These are phyloP conservation scores for Globisporangium abappressorium DNA, from an alignment of 352 stramenopile genomes.

Conservation along the genomic window DNA sequence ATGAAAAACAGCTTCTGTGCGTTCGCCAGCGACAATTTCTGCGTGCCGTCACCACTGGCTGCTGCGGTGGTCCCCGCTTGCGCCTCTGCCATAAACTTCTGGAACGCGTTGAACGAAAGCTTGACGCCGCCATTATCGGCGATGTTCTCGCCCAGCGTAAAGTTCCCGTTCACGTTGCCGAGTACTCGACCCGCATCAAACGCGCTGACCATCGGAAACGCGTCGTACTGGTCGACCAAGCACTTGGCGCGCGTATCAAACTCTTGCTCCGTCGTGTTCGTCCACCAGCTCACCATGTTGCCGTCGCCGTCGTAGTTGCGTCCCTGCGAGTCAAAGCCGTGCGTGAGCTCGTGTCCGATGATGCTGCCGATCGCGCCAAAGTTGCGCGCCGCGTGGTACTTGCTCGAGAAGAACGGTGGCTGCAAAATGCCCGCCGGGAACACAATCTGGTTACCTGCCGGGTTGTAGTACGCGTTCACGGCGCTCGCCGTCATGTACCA, in stretches of 20 bases:
- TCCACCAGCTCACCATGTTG: slow-evolving; percentile 94
- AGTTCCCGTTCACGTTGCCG: slow-evolving; percentile 73
- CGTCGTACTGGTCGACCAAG: slow-evolving; percentile 62
- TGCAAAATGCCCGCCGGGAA: slow-evolving; percentile 96
- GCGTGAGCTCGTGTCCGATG: slow-evolving; percentile 95
- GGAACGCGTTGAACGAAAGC: slow-evolving; percentile 63
- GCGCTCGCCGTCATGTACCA: slow-evolving; percentile 92
- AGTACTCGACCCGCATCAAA: slow-evolving; percentile 41
- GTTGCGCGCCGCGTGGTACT: slow-evolving; percentile 86
- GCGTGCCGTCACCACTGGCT: not conserved
- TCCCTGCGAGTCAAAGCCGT: slow-evolving; percentile 94
- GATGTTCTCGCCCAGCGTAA: slow-evolving; percentile 81
- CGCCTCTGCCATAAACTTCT: slow-evolving; percentile 29
- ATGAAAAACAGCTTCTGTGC: slow-evolving; percentile 75
- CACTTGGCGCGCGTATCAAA: slow-evolving; percentile 65
- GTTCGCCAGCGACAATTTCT: slow-evolving; percentile 10
- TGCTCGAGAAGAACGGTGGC: slow-evolving; percentile 90
- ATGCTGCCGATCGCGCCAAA: slow-evolving; percentile 93
- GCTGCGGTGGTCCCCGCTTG: slow-evolving; percentile 18
- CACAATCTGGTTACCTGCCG: slow-evolving; percentile 88
- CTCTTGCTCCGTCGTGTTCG: slow-evolving; percentile 66
- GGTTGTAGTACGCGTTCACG: slow-evolving; percentile 90
- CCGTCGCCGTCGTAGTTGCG: slow-evolving; percentile 86
- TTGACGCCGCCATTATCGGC: slow-evolving; percentile 82
- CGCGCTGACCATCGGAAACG: slow-evolving; percentile 41